Evolutionary conservation across 176 grass and related monocot genomes (phyloP).

Genomic region (Zoysia pacifica): DNA sequence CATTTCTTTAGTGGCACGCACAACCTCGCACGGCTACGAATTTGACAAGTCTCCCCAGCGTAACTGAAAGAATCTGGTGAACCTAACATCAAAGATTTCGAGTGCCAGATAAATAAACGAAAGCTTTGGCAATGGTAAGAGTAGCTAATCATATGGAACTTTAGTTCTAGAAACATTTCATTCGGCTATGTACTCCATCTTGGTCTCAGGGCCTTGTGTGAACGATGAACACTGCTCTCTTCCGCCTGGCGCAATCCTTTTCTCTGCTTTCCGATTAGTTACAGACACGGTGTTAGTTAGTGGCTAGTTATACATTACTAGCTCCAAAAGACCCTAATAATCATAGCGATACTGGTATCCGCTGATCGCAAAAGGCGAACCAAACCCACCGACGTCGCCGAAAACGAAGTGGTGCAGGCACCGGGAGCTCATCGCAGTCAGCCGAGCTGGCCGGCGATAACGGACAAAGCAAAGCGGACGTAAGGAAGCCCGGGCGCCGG

Average conservation of each 20-base stretch:
- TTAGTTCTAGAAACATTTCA: background rate
- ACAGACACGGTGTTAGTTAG: background rate
- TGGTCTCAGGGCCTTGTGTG: background rate
- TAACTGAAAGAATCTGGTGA: slow-evolving; percentile 35
- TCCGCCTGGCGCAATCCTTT: background rate
- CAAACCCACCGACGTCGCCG: background rate
- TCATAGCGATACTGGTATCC: background rate
- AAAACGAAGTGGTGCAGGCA: background rate
- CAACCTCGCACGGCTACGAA: slow-evolving; percentile 3
- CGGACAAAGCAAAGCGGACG: slow-evolving; percentile 5
- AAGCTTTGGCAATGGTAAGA: background rate
- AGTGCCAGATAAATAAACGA: slow-evolving; percentile 10
- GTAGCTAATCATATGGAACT: slow-evolving; percentile 7
- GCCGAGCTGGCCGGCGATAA: background rate
- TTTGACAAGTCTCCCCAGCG: background rate
- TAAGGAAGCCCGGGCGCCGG: background rate
- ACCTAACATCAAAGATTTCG: background rate
- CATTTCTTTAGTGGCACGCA: slow-evolving; percentile 42
- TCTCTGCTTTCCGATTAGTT: background rate
- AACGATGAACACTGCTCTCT: background rate
- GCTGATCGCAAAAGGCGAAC: background rate
- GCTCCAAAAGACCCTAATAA: background rate
- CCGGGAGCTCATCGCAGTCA: slow-evolving; percentile 20
- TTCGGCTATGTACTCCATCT: background rate
- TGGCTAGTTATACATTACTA: background rate